A percentile compares a stretch with the other conserved stretches of the same genome.
These are phyloP conservation scores for Pulveroboletus ravenelii DNA, from an alignment of 768 basidiomycete genomes.

Conservation along the genomic window DNA sequence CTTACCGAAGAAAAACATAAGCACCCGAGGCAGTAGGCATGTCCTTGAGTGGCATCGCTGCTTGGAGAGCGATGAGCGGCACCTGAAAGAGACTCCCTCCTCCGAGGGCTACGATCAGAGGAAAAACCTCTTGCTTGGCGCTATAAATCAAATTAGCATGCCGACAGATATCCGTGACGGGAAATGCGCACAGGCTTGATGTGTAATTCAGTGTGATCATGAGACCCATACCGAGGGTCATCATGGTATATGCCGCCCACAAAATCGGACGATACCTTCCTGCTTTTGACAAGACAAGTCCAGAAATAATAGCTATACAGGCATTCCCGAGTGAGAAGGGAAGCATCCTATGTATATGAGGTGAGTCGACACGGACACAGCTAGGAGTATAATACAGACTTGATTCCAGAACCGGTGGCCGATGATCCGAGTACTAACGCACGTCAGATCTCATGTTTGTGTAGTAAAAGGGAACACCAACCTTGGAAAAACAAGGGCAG, in stretches of 20 bases:
- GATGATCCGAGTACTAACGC: constrained; percentile 57
- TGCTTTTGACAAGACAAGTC: constrained; percentile 52
- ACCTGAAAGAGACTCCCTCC: constrained; percentile 62
- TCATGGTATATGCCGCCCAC: constrained; percentile 54
- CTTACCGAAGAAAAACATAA: constrained; percentile 64
- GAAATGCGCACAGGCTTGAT: constrained; percentile 34
- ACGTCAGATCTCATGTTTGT: constrained; percentile 5
- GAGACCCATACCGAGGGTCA: constrained; percentile 64
- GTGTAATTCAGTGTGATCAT: constrained; percentile 64
- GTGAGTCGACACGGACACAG: background rate
- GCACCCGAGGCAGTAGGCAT: constrained; percentile 79
- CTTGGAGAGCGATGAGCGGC: constrained; percentile 72
- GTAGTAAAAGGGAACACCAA: background rate
- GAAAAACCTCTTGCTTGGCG: constrained; percentile 60
- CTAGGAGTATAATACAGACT: constrained; percentile 35
- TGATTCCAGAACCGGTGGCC: constrained; percentile 64
- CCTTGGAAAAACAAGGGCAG: constrained; percentile 73
- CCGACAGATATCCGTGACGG: background rate
- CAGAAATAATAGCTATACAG: constrained; percentile 49
- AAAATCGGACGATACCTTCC: constrained; percentile 58
- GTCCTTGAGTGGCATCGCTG: constrained; percentile 82
- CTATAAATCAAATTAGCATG: constrained; percentile 31
- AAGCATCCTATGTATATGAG: constrained; percentile 50
- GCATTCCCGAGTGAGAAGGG: constrained; percentile 64
- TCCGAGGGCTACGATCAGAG: constrained; percentile 62